Evolutionary conservation across 2,329 filamentous ascomycete species (phyloP), one percentile per base, ranked within the genome.

Genomic region (Fusarium austroafricanum): DNA sequence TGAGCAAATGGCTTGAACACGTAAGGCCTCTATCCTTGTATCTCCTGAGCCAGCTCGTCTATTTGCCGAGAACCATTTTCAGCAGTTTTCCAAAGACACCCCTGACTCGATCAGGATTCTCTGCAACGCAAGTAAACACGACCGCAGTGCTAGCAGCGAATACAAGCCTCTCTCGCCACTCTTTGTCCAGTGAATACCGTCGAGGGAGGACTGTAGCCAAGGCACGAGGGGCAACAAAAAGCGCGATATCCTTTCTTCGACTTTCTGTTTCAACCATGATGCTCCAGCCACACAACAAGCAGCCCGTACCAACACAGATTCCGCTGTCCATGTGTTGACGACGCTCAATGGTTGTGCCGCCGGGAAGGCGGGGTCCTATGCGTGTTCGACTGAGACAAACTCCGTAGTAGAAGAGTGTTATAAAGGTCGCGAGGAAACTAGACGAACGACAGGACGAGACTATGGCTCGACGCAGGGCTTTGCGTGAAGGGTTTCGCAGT

Each of bases 221-320:
- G 15, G 93, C 93, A 65, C 92, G 84, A 0, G 93, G 93, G 20
- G 91, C 88, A 42, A 96, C 92, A 76, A 96, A 96, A 38, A 96
- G 83, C 10, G 90, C 87, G 75, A 96, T 86, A 74, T 96, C 93
- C 73, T 91, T 89, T 57, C 90, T 83, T 65, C 91, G 86, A 44
- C 83, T 82, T 7, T 84, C 73, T 77, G 87, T 83, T 79, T 96
- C 93, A 35, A 93, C 79, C 44, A 96, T 81, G 44, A 96, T 89
- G 78, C 92, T 94, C 90, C 91, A 93, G 4, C 93, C 93, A 75
- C 93, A 96, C 40, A 93, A 80, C 54, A 88, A 77, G 77, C 92
- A 95, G 9, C 92, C 93, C 1, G 85, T 80, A 10, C 87, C 87
- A 11, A 96, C 87, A 72, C 92, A 94, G 11, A 93, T 75, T 4